Evolutionary conservation across 1,284 basidiomycete species (phyloP).

Genomic region (Tilletia indica): DNA sequence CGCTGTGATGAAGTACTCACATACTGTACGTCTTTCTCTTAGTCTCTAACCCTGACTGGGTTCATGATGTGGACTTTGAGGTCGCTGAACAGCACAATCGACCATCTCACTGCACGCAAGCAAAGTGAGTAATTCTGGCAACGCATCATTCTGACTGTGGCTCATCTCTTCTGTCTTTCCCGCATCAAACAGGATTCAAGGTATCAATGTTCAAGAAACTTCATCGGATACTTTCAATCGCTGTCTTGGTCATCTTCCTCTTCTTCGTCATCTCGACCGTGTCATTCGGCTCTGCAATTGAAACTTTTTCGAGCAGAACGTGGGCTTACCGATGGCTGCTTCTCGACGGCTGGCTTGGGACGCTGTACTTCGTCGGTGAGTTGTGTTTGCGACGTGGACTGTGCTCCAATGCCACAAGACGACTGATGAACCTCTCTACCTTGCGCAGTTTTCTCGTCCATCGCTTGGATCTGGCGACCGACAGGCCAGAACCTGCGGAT

Average conservation of each 20-base stretch:
- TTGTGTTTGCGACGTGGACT: conserved; percentile 3
- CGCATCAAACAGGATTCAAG: conserved; percentile 37
- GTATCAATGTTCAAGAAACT: conserved; percentile 62
- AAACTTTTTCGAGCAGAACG: conserved; percentile 89
- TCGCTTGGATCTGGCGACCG: conserved; percentile 90
- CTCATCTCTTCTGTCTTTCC: neutral
- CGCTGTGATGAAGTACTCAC: too few relatives aligned
- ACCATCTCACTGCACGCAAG: conserved; percentile 44
- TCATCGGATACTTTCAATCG: conserved; percentile 79
- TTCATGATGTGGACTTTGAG: conserved; percentile 82
- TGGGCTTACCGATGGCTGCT: conserved; percentile 95
- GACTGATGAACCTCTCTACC: conserved; percentile 58
- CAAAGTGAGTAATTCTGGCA: conserved; percentile 32
- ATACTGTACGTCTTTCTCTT: conserved; percentile 79
- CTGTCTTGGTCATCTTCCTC: conserved; percentile 71
- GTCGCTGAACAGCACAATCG: conserved; percentile 48
- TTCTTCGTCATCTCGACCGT: conserved; percentile 92
- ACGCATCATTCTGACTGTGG: neutral
- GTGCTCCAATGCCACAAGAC: neutral
- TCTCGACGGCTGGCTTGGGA: conserved; percentile 87
- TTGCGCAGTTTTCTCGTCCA: conserved; percentile 73
- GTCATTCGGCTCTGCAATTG: conserved; percentile 82
- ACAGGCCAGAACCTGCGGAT: conserved; percentile 81
- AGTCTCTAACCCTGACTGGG: conserved; percentile 75
- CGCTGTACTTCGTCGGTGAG: conserved; percentile 58